Conservation (phyloP, 441 rosid genomes). For the Jatropha multifida region DNA sequence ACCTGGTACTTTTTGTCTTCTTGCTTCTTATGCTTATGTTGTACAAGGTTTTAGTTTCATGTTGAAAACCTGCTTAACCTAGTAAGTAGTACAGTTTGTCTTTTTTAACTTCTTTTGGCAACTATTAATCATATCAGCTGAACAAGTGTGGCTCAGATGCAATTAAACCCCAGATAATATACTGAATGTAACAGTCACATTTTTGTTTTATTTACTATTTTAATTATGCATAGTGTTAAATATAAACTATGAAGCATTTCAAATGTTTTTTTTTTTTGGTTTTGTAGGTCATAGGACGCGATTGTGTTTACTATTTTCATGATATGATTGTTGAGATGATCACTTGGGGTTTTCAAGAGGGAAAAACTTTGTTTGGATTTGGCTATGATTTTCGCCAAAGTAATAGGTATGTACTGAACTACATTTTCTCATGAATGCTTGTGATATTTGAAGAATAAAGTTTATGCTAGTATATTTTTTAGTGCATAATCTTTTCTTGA, state of each 20-base stretch:
- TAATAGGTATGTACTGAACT: constrained; percentile 56
- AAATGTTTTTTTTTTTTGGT: not conserved
- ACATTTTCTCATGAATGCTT: not conserved
- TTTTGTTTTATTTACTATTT: constrained; percentile 5
- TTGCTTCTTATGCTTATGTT: constrained; percentile 5
- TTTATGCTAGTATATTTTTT: not conserved
- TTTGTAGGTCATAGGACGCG: constrained; percentile 78
- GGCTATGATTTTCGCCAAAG: constrained; percentile 99
- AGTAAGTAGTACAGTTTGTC: not conserved
- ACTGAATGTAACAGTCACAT: not conserved
- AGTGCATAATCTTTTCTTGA: not conserved
- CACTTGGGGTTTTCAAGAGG: constrained; percentile 94
- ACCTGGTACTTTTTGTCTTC: constrained; percentile 52
- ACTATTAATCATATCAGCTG: not conserved
- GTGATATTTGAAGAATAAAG: not conserved
- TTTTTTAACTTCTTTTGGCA: not conserved
- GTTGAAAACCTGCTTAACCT: not conserved
- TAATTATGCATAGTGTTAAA: not conserved
- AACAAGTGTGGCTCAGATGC: not conserved
- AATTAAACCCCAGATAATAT: not conserved
- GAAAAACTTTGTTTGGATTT: constrained; percentile 90
- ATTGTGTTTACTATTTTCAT: constrained; percentile 78
- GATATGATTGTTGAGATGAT: constrained; percentile 96
- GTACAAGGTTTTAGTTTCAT: not conserved
- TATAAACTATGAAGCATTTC: constrained; percentile 11